Evolutionary conservation across 2,329 filamentous ascomycete species (phyloP).

Genomic region (Metarhizium humberi): DNA sequence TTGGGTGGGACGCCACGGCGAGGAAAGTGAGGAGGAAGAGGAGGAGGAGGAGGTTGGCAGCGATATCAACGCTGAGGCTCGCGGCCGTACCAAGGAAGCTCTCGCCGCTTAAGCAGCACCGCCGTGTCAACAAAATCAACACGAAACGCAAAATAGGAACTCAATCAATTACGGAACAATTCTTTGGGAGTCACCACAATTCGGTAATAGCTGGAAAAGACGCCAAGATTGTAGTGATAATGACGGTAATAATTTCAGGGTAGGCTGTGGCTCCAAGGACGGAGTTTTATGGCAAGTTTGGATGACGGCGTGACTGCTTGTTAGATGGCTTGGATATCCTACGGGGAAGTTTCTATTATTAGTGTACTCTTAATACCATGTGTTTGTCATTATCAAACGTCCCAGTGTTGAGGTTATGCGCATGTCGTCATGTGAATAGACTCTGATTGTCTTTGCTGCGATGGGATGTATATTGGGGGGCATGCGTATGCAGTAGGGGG

Average conservation of each 20-base stretch:
- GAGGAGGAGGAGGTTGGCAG: conserved; percentile 48
- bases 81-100: conserved; percentile 45
- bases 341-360: conserved; percentile 14
- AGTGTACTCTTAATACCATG: conserved; percentile 19
- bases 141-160: background rate
- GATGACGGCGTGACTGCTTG: conserved; percentile 1
- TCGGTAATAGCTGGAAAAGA: background rate
- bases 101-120: conserved; percentile 30
- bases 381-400: background rate
- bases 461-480: background rate
- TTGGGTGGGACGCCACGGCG: conserved; percentile 68
- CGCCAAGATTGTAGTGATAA: conserved; percentile 4
- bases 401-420: background rate
- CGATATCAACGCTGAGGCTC: conserved; percentile 45
- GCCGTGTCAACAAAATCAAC: background rate
- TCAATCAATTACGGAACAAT: background rate
- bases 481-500: background rate
- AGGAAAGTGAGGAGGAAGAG: conserved; percentile 55
- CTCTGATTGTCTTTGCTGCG: background rate
- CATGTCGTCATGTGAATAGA: background rate
- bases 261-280: conserved; percentile 12
- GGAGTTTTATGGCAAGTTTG: conserved; percentile 16
- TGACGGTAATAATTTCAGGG: conserved; percentile 7
- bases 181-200: background rate
- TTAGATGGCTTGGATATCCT: conserved; percentile 13